Evolutionary conservation across 208 protist genomes (phyloP), one percentile per base, ranked within the genome.

Genomic region (Acanthamoeba castellanii): DNA sequence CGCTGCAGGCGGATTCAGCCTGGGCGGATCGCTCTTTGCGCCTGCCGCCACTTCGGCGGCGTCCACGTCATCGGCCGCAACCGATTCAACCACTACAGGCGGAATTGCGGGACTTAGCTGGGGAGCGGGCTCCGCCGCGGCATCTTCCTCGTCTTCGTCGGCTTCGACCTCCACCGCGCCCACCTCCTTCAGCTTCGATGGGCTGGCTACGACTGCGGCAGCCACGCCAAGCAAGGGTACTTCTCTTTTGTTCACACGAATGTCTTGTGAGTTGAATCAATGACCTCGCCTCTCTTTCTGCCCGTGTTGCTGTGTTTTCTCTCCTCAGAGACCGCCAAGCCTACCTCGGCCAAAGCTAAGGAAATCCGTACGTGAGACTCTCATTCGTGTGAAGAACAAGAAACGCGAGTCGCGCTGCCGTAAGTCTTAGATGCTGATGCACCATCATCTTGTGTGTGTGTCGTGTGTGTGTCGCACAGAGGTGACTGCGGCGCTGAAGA

Each of bases 311-410:
- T 55, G 11, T 85, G 45, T 55, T n/a, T n/a, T n/a, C 20, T 52
- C 18, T 8, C 14, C 8, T 85, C 45, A 85, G n/a, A 85, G 9
- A 6, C 76, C n/a, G 7, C 76, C n/a, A 76, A n/a, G 25, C 11
- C 27, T 47, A 55, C 76, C 25, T 55, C 45, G 32, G 76, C 76
- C 76, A 57, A 45, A 25, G 76, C 76, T 30, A 85, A 85, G n/a
- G 76, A 45, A 25, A 85, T 85, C 45, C 76, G 76, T 85, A 85
- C 25, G 76, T n/a, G n/a, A n/a, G n/a, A n/a, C n/a, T n/a, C n/a
- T n/a, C n/a, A n/a, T n/a, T n/a, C n/a, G n/a, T n/a, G n/a, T n/a
- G n/a, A n/a, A n/a, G n/a, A n/a, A n/a, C n/a, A n/a, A n/a, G n/a
- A n/a, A n/a, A n/a, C n/a, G n/a, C n/a, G n/a, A n/a, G n/a, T n/a